Percentiles rank a stretch among this genome's conserved stretches.
phyloP scores from a whole-genome alignment of 2,329 filamentous ascomycete genomes.

The Chrysoporthe deuterocubensis region DNA sequence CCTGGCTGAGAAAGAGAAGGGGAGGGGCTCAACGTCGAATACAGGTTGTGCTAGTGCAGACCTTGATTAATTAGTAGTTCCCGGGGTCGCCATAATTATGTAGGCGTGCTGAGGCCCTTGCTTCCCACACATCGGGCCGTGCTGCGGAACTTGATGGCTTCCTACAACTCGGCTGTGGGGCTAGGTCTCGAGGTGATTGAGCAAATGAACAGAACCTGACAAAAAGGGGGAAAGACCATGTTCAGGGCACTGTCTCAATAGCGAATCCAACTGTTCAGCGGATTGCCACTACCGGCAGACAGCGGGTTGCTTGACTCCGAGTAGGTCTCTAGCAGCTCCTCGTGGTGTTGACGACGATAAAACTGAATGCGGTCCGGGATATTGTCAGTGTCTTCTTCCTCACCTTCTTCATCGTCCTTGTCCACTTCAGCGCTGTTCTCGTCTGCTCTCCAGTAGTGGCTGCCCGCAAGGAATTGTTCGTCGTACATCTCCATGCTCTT shows the following conservation, averaged over 20 bases:
- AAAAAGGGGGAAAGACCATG: too few relatives aligned
- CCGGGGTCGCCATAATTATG: too few relatives aligned
- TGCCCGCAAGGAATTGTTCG: neutral
- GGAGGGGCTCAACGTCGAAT: too few relatives aligned
- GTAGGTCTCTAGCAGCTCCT: neutral
- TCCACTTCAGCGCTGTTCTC: neutral
- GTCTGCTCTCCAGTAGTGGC: neutral
- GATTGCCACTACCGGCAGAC: neutral
- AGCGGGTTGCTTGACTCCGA: neutral
- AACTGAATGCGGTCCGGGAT: neutral
- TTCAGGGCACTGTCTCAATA: neutral
- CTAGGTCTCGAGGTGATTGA: too few relatives aligned
- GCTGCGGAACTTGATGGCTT: too few relatives aligned
- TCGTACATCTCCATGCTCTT: neutral
- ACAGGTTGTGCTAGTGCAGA: too few relatives aligned
- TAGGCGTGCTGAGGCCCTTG: too few relatives aligned
- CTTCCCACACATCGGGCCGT: too few relatives aligned
- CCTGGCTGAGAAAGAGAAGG: slow-evolving; percentile 1
- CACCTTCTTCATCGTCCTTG: neutral
- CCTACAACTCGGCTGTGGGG: too few relatives aligned
- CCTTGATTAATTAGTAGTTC: too few relatives aligned
- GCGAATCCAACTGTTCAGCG: neutral
- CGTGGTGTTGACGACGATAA: neutral
- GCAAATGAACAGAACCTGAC: too few relatives aligned
- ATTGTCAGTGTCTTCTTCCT: neutral